Evolutionary conservation across 257 asterid genomes (phyloP).

Genomic region (Plantago elongata): DNA sequence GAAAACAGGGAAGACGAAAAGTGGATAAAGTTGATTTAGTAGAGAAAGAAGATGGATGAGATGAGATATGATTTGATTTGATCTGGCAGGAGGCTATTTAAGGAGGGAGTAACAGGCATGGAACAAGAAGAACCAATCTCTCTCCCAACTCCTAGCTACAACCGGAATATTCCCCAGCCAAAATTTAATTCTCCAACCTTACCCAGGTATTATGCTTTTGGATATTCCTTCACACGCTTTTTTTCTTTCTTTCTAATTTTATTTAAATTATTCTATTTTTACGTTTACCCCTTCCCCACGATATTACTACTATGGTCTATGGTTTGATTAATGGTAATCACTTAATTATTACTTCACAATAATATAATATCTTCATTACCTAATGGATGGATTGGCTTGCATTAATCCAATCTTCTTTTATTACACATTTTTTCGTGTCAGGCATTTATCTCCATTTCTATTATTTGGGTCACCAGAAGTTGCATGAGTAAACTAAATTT

Average conservation of each 20-base stretch:
- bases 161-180: slow-evolving; percentile 46
- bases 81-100: slow-evolving; percentile 23
- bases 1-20: slow-evolving; percentile 8
- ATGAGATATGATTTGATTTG: background rate
- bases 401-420: no score
- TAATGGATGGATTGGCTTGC: no score
- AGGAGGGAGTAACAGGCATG: background rate
- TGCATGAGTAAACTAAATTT: no score
- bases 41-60: no score
- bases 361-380: no score
- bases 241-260: background rate
- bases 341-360: no score
- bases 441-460: no score
- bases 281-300: background rate
- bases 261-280: background rate
- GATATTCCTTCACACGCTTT: slow-evolving; percentile 39
- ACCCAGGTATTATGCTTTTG: slow-evolving; percentile 40
- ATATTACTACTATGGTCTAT: no score
- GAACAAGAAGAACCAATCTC: slow-evolving; percentile 15
- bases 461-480: no score
- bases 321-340: no score
- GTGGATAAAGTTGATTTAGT: slow-evolving; percentile 10
- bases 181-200: background rate
- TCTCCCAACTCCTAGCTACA: slow-evolving; percentile 3
- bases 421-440: no score